phyloP scores from a whole-genome alignment of 1,284 basidiomycete genomes.

The Sanghuangporus baumii region DNA sequence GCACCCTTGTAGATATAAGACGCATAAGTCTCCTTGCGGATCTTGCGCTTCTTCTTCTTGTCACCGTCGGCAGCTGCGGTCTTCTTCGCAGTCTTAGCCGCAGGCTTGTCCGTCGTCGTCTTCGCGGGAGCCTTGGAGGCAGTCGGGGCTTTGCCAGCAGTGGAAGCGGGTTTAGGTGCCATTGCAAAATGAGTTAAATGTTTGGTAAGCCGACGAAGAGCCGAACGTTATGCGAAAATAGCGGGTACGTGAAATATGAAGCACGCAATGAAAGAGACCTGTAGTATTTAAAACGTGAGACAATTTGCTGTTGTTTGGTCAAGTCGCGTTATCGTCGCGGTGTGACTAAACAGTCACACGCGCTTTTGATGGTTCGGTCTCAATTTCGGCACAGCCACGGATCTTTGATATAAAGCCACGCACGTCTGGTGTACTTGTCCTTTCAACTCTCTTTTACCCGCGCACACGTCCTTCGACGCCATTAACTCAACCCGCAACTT shows the following conservation, averaged over 20 bases:
- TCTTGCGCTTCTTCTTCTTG: constrained; percentile 88
- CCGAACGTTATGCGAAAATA: neutral
- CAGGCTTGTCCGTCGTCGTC: constrained; percentile 69
- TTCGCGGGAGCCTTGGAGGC: constrained; percentile 72
- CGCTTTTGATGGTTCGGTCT: neutral
- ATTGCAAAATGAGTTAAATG: constrained; percentile 32
- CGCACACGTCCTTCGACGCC: neutral
- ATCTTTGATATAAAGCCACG: constrained; percentile 14
- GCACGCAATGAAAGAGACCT: neutral
- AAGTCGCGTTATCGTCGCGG: constrained; percentile 17
- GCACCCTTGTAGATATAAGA: constrained; percentile 92
- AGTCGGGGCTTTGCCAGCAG: constrained; percentile 76
- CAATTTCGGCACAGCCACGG: constrained; percentile 16
- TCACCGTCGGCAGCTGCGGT: constrained; percentile 45
- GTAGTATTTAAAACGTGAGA: constrained; percentile 2
- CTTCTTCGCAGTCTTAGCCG: constrained; percentile 63
- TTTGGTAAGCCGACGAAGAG: neutral
- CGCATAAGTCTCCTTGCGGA: constrained; percentile 87
- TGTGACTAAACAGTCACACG: constrained; percentile 7
- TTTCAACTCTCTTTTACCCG: neutral
- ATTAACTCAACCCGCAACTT: neutral
- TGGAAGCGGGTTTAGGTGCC: constrained; percentile 78
- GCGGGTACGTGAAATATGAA: neutral
- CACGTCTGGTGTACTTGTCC: neutral
- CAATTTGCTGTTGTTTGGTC: constrained; percentile 20